These are phyloP conservation scores for Metschnikowia amazonensis DNA, from an alignment of 805 yeast genomes.

Conservation along the genomic window DNA sequence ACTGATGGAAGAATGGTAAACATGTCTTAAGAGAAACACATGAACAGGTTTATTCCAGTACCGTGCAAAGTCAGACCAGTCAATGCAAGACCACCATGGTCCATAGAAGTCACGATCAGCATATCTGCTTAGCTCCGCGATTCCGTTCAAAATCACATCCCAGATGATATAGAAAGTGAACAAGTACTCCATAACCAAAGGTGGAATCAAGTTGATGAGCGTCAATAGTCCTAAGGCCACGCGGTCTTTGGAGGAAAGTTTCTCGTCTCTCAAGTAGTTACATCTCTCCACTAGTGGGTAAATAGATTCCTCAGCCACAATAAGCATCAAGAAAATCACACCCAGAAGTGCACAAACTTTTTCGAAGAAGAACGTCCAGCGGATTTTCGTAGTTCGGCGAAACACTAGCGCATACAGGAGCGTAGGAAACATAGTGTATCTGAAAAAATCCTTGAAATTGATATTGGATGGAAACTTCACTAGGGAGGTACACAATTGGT, in stretches of 20 bases:
- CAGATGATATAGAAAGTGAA: slow-evolving; percentile 85
- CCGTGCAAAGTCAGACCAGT: slow-evolving; percentile 91
- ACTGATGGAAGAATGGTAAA: slow-evolving; percentile 85
- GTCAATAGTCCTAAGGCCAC: slow-evolving; percentile 23
- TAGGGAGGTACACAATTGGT: slow-evolving; percentile 12
- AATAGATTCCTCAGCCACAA: slow-evolving; percentile 68
- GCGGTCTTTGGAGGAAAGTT: slow-evolving; percentile 4
- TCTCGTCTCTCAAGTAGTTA: slow-evolving; percentile 40
- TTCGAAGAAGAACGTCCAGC: slow-evolving; percentile 64
- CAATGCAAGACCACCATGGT: slow-evolving; percentile 95
- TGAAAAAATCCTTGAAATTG: slow-evolving; percentile 59
- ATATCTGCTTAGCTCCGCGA: slow-evolving; percentile 83
- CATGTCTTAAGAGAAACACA: slow-evolving; percentile 83
- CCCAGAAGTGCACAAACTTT: slow-evolving; percentile 85
- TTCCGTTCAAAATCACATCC: slow-evolving; percentile 87
- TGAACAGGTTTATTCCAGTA: slow-evolving; percentile 96
- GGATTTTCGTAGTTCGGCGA: slow-evolving; percentile 68
- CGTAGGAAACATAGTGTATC: slow-evolving; percentile 85
- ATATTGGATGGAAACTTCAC: slow-evolving; percentile 70
- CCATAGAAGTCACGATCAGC: slow-evolving; percentile 94
- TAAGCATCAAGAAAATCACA: slow-evolving; percentile 74
- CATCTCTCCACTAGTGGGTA: slow-evolving; percentile 71
- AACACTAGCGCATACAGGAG: slow-evolving; percentile 77
- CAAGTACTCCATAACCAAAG: slow-evolving; percentile 71
- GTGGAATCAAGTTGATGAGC: slow-evolving; percentile 71